These are phyloP conservation scores for Venturia oleaginea DNA, from an alignment of 2,329 filamentous ascomycete genomes.

Conservation along the genomic window DNA sequence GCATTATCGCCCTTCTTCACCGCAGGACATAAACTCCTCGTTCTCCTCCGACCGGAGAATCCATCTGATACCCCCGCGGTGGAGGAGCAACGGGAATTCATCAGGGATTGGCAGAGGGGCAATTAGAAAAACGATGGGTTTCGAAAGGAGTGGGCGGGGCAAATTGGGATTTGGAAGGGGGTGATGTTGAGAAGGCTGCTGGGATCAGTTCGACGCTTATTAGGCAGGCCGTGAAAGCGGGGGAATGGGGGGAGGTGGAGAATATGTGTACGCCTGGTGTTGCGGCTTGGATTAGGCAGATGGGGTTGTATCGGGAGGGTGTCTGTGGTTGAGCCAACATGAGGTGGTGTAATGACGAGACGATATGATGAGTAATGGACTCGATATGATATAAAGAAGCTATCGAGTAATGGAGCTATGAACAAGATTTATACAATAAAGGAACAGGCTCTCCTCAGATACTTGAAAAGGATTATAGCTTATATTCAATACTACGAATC, in stretches of 20 bases:
- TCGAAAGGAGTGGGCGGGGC: conserved; percentile 46
- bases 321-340: too few relatives aligned
- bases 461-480: too few relatives aligned
- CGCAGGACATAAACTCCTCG: conserved; percentile 48
- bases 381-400: too few relatives aligned
- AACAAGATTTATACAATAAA: too few relatives aligned
- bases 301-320: conserved; percentile 47
- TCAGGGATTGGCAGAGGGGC: conserved; percentile 39
- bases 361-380: background rate
- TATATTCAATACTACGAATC: too few relatives aligned
- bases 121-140: conserved; percentile 47
- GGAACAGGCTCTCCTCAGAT: too few relatives aligned
- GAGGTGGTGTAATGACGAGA: too few relatives aligned
- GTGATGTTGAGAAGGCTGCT: conserved; percentile 22
- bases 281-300: conserved; percentile 46
- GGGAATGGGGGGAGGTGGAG: conserved; percentile 40
- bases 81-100: conserved; percentile 46
- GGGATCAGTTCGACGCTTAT: conserved; percentile 53
- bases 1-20: conserved; percentile 56
- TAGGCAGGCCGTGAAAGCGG: conserved; percentile 44
- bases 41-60: conserved; percentile 48
- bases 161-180: conserved; percentile 52
- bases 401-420: too few relatives aligned
- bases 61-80: conserved; percentile 19
- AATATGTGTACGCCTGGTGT: conserved; percentile 50